phyloP scores from a whole-genome alignment of 371 early-diverging fungal species.

The Lichtheimia hyalospora region DNA sequence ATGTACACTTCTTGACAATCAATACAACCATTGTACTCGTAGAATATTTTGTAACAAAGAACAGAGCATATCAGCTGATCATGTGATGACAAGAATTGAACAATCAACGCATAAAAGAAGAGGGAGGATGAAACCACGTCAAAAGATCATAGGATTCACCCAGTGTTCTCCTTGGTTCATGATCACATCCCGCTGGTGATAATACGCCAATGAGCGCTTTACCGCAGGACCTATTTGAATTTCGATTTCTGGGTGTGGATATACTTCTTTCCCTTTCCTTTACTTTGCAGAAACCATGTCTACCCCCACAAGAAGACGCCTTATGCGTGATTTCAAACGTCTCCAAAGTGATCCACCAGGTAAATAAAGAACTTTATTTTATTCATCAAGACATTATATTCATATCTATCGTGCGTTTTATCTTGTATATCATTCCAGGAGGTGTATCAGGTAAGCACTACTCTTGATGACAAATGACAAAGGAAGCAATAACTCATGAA shows the following conservation, averaged over 20 bases:
- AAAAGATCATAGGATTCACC: background rate
- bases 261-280: background rate
- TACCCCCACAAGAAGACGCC: conserved; percentile 82
- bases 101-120: background rate
- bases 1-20: too few relatives aligned
- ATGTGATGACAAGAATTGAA: too few relatives aligned
- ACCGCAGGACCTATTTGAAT: background rate
- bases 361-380: conserved; percentile 1
- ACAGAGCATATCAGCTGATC: too few relatives aligned
- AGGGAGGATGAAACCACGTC: background rate
- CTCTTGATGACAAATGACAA: background rate
- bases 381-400: too few relatives aligned
- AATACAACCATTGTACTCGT: too few relatives aligned
- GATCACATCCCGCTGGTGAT: background rate
- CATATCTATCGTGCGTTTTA: background rate
- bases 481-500: background rate
- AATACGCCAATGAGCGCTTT: background rate
- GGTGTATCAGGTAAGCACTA: conserved; percentile 48
- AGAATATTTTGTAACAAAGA: too few relatives aligned
- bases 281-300: conserved; percentile 58
- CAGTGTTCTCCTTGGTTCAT: background rate
- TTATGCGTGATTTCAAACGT: conserved; percentile 96
- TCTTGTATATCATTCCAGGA: conserved; percentile 19
- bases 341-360: conserved; percentile 95
- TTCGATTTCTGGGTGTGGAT: background rate